These are phyloP conservation scores for Silene uniflora DNA, from an alignment of 148 eudicot genomes.

Conservation along the genomic window DNA sequence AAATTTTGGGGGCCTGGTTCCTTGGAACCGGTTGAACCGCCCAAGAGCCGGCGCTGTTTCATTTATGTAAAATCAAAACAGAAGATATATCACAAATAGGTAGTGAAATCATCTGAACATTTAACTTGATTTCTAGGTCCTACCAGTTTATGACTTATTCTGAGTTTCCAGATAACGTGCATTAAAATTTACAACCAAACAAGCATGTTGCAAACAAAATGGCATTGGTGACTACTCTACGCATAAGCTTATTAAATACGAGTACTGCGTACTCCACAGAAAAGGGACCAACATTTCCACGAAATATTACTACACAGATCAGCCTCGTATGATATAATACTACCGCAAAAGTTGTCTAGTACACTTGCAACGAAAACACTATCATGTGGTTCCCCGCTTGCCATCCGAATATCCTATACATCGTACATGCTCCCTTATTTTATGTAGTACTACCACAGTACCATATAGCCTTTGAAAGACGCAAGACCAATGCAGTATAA, in stretches of 20 bases:
- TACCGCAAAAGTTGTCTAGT: not conserved
- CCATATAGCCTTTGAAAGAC: no score
- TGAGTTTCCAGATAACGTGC: not conserved
- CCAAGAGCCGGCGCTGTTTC: no score
- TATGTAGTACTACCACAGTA: no score
- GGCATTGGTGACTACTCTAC: not conserved
- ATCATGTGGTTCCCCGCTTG: slow-evolving; percentile 16
- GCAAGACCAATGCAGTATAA: no score
- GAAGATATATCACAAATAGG: no score
- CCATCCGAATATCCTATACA: no score
- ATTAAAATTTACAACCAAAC: not conserved
- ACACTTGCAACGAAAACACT: slow-evolving; percentile 9
- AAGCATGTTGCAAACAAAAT: slow-evolving; percentile 2
- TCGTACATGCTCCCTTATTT: no score
- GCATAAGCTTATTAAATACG: slow-evolving; percentile 19
- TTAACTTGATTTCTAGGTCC: slow-evolving; percentile 4
- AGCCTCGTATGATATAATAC: not conserved
- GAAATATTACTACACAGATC: not conserved
- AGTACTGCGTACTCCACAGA: not conserved
- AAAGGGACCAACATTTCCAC: not conserved
- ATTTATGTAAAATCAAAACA: no score
- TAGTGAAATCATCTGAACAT: no score
- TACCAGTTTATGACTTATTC: not conserved
- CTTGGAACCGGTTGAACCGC: no score
- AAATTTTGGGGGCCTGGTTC: no score